Conservation (phyloP, 495 filamentous ascomycete genomes). For the Penicillium canariense region DNA sequence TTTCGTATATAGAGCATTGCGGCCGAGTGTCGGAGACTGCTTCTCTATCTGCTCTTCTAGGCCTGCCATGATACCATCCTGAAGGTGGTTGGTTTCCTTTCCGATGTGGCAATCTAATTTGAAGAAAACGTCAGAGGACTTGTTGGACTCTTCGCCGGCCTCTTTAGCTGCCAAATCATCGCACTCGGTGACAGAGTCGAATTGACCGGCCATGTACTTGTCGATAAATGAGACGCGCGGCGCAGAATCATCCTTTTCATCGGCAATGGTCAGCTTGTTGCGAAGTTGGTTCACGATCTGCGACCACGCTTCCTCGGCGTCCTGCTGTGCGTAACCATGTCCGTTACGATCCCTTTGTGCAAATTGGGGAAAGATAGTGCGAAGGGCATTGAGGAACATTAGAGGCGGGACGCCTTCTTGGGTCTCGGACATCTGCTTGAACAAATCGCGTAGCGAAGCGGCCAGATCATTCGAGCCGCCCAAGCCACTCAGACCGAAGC, state of each 20-base stretch:
- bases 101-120: conserved; percentile 96
- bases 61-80: conserved; percentile 79
- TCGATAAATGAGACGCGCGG: conserved; percentile 74
- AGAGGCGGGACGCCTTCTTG: conserved; percentile 85
- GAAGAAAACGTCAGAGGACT: conserved; percentile 71
- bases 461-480: conserved; percentile 70
- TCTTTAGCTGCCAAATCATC: conserved; percentile 78
- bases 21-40: conserved; percentile 69
- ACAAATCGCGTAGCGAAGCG: conserved; percentile 76
- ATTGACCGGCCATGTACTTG: conserved; percentile 81
- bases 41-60: conserved; percentile 91
- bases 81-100: conserved; percentile 77
- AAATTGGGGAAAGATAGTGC: conserved; percentile 87
- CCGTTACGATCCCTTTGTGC: conserved; percentile 79
- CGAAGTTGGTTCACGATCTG: conserved; percentile 88
- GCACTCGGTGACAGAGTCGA: conserved; percentile 73
- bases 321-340: conserved; percentile 87
- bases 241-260: conserved; percentile 42
- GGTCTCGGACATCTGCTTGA: conserved; percentile 90
- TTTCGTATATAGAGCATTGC: conserved; percentile 84
- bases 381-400: conserved; percentile 79
- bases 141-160: conserved; percentile 66
- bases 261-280: conserved; percentile 69
- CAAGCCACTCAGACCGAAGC: conserved; percentile 59
- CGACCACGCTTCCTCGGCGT: conserved; percentile 98